These are phyloP conservation scores for Hypericum androsaemum DNA, from an alignment of 345 rosid species.

Conservation along the genomic window DNA sequence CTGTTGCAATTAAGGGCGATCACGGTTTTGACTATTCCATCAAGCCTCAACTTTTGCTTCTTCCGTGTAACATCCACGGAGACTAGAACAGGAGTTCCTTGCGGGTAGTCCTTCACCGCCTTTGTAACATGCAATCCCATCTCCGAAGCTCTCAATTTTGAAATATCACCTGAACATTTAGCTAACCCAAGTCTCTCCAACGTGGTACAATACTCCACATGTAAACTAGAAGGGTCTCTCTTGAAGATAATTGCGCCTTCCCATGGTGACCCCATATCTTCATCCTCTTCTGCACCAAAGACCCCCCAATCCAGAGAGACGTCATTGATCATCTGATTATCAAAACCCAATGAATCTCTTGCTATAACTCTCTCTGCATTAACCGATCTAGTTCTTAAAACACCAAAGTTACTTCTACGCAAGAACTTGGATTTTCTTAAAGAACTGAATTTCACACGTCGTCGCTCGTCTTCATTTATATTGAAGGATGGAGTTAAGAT, in stretches of 20 bases:
- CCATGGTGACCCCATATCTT: conserved; percentile 69
- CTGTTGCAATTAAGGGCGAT: conserved; percentile 69
- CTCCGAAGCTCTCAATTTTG: conserved; percentile 59
- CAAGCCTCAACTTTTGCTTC: conserved; percentile 72
- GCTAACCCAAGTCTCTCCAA: conserved; percentile 91
- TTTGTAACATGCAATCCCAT: conserved; percentile 91
- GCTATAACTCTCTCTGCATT: conserved; percentile 14
- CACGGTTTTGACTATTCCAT: conserved; percentile 79
- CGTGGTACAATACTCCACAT: conserved; percentile 81
- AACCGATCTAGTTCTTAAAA: conserved; percentile 11
- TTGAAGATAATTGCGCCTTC: conserved; percentile 72
- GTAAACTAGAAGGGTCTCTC: conserved; percentile 64
- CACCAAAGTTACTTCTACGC: conserved; percentile 1
- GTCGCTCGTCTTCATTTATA: too few species aligned
- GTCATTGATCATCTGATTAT: conserved; percentile 28
- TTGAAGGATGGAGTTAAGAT: too few species aligned
- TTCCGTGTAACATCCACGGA: conserved; percentile 73
- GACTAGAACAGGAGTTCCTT: conserved; percentile 86
- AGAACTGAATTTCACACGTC: too few species aligned
- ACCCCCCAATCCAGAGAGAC: conserved; percentile 53
- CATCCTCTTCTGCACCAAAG: conserved; percentile 25
- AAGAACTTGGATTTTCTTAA: conserved; percentile 3
- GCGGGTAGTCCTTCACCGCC: conserved; percentile 71
- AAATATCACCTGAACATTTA: conserved; percentile 47
- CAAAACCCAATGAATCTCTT: conserved; percentile 19